These are phyloP conservation scores for Pleomassaria siparia DNA, from an alignment of 2,329 filamentous ascomycete species.

Conservation along the genomic window DNA sequence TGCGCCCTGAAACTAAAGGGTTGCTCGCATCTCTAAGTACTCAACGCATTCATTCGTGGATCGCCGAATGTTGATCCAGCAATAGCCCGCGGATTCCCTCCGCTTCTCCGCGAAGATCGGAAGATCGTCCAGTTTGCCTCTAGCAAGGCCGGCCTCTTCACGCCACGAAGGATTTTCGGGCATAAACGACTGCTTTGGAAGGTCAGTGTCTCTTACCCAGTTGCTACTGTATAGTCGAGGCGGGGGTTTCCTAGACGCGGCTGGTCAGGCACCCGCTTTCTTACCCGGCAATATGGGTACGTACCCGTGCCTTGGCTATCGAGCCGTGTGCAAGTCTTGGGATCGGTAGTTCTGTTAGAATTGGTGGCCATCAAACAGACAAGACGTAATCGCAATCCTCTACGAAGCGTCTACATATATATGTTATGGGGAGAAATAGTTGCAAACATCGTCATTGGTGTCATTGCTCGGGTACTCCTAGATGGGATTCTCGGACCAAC, in stretches of 20 bases:
- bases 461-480: constrained; percentile 37
- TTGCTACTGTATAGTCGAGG: not conserved
- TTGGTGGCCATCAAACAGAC: constrained; percentile 41
- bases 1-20: not conserved
- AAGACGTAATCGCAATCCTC: constrained; percentile 35
- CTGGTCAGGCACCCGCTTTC: not conserved
- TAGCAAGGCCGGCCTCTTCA: too few relatives aligned
- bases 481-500: constrained; percentile 31
- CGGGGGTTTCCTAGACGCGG: not conserved
- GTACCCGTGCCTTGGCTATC: not conserved
- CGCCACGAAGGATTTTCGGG: not conserved
- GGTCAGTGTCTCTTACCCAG: too few relatives aligned
- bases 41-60: not conserved
- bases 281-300: not conserved
- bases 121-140: not conserved
- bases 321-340: not conserved
- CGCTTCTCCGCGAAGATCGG: not conserved
- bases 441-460: constrained; percentile 30
- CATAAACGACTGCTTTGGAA: not conserved
- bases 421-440: constrained; percentile 40
- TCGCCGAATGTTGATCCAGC: not conserved
- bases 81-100: not conserved
- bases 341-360: constrained; percentile 21
- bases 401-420: constrained; percentile 38
- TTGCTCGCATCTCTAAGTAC: not conserved